These are phyloP conservation scores for Neckera pumila DNA, from an alignment of 225 moss, liverwort and hornwort species.

Conservation along the genomic window DNA sequence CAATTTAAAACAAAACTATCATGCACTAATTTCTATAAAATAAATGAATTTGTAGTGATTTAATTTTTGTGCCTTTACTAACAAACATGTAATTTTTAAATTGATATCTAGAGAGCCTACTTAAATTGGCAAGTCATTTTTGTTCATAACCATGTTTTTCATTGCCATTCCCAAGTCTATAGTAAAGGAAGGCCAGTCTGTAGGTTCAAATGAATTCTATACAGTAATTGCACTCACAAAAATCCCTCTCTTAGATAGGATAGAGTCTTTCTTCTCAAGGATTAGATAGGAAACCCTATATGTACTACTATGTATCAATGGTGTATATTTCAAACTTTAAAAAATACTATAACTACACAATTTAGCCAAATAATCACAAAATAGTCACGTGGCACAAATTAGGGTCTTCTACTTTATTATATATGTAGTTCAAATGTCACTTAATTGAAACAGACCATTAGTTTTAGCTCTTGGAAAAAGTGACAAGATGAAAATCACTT, in stretches of 20 bases:
- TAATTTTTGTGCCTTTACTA: too few species aligned
- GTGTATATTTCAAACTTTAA: background rate
- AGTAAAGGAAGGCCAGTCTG: fast-evolving
- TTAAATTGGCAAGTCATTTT: background rate
- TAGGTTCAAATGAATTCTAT: fast-evolving
- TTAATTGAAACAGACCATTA: fast-evolving
- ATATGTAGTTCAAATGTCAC: background rate
- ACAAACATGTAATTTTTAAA: background rate
- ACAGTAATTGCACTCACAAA: background rate
- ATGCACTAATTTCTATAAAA: background rate
- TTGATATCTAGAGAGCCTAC: background rate
- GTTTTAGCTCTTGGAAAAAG: background rate
- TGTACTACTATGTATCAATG: background rate
- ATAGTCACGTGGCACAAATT: background rate
- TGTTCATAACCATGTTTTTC: background rate
- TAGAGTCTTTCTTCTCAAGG: fast-evolving
- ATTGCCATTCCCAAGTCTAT: background rate
- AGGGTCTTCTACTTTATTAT: fast-evolving
- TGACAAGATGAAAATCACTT: background rate
- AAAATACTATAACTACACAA: fast-evolving
- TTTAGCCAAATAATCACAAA: background rate
- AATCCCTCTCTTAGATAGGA: background rate
- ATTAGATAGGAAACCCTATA: background rate
- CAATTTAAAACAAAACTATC: fast-evolving
- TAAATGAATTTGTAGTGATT: background rate